Base-by-base conservation (phyloP, 2,329 filamentous ascomycete species). In the Colletotrichum godetiae region DNA sequence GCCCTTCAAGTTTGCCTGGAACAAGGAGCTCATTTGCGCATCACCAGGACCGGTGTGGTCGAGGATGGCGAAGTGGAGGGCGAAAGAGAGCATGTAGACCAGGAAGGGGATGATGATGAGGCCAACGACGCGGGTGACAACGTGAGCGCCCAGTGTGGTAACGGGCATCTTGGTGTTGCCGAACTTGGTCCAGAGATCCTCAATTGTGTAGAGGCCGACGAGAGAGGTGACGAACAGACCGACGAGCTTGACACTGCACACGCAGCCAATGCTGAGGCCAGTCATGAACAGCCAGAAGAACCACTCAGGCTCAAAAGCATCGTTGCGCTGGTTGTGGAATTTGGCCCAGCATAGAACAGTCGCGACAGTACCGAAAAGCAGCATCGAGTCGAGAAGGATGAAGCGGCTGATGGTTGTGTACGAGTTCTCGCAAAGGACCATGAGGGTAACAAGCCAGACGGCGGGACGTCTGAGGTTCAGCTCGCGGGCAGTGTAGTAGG, bases 21-120 rank as follows among this genome's bases (percentile, higher is more conserved):
- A 99, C 63, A 99, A 91, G 31, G 97, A 99, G 86, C 95, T 98
- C 97, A 99, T 99, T 85, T 99, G 97, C n/a, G 97, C 97, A 86
- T 99, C 97, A 67, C 97, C 97, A 8, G 97, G 97, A 24, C 97
- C 97, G 78, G 93, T 96, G 85, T 95, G 96, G 83, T 97, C 94
- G 72, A 99, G 90, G 75, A 99, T 94, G 75, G 95, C 89, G 83
- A 99, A 99, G 85, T 99, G 97, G 67, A 98, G 85, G 78, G 94
- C 97, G 83, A 99, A 99, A 56, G 95, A 97, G 81, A 98, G 92
- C 85, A 98, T 92, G 86, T 99, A 99, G 78, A 99, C 95, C 72
- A 96, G 86, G 80, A 97, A 87, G 7, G 97, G 97, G 63, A 99
- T 89, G 74, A 98, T 81, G 75, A 99, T 99, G 73, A 99, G 88